Evolutionary conservation across 2,329 filamentous ascomycete species (phyloP).

Genomic region (Lasiodiplodia sp.): DNA sequence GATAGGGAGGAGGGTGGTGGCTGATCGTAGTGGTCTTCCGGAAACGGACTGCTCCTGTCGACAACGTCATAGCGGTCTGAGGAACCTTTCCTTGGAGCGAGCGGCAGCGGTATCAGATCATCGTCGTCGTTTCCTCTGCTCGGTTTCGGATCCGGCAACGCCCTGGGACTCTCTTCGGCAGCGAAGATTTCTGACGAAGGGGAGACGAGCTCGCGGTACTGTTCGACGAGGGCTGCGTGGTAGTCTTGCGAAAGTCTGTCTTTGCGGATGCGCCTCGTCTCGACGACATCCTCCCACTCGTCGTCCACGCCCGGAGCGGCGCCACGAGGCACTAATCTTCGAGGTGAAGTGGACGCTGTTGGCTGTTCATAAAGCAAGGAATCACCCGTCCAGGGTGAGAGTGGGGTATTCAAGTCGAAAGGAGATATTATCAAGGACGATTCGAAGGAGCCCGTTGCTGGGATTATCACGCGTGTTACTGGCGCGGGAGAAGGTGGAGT

Average conservation of each 20-base stretch:
- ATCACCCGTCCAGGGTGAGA: neutral
- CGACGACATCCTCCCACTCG: slow-evolving; percentile 22
- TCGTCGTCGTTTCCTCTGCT: neutral
- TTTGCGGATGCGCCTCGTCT: neutral
- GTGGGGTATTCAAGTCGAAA: slow-evolving; percentile 3
- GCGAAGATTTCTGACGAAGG: slow-evolving; percentile 15
- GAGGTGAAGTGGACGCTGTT: neutral
- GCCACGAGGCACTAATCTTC: slow-evolving; percentile 3
- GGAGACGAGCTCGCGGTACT: slow-evolving; percentile 25
- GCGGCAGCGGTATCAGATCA: slow-evolving; percentile 1
- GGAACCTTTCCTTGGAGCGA: neutral
- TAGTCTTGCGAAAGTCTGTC: slow-evolving; percentile 22
- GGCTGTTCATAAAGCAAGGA: neutral
- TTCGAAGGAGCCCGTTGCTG: neutral
- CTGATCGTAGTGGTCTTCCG: slow-evolving; percentile 7
- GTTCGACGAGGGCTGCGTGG: slow-evolving; percentile 19
- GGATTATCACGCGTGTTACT: neutral
- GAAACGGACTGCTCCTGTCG: slow-evolving; percentile 11
- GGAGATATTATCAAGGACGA: neutral
- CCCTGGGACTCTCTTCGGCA: neutral
- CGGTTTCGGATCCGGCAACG: neutral
- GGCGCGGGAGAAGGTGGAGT: slow-evolving; percentile 13
- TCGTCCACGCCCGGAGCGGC: slow-evolving; percentile 24
- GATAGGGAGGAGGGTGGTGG: neutral
- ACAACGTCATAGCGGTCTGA: neutral